Evolutionary conservation across 139 green algal genomes (phyloP).

Genomic region (Tetratostichococcus sp.): DNA sequence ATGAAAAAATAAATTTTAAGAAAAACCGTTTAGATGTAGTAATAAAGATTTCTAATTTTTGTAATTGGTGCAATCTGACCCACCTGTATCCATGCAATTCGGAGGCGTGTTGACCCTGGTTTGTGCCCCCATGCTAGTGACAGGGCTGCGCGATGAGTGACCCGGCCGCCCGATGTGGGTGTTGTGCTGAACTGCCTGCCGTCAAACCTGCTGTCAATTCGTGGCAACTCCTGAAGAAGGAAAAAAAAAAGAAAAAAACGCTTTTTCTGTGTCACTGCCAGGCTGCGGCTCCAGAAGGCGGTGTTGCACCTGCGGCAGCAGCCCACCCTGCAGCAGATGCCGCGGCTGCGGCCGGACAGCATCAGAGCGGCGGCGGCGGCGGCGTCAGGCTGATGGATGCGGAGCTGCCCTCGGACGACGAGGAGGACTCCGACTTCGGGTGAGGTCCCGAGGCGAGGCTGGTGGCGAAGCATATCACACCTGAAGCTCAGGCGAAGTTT

Average conservation of each 20-base stretch:
- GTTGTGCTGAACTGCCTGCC: no score
- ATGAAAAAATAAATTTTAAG: neutral
- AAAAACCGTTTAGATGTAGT: neutral
- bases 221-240: no score
- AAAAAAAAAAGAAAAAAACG: no score
- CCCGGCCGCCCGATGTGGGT: no score
- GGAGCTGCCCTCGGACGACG: conserved; percentile 36
- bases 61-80: neutral
- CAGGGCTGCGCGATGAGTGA: no score
- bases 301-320: conserved; percentile 9
- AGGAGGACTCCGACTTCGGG: conserved; percentile 40
- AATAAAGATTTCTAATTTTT: conserved; percentile 3
- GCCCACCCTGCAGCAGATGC: no score
- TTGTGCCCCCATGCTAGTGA: no score
- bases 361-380: neutral
- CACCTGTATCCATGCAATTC: no score
- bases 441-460: neutral
- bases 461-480: no score
- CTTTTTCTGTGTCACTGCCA: no score
- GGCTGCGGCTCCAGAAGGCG: conserved; percentile 12
- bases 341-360: neutral
- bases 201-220: no score
- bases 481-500: neutral
- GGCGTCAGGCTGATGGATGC: conserved; percentile 17
- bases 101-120: no score